A percentile compares a stretch with the other conserved stretches of the same genome.
Conservation (phyloP, 2,329 filamentous ascomycete genomes). For the Akanthomyces lecanii region DNA sequence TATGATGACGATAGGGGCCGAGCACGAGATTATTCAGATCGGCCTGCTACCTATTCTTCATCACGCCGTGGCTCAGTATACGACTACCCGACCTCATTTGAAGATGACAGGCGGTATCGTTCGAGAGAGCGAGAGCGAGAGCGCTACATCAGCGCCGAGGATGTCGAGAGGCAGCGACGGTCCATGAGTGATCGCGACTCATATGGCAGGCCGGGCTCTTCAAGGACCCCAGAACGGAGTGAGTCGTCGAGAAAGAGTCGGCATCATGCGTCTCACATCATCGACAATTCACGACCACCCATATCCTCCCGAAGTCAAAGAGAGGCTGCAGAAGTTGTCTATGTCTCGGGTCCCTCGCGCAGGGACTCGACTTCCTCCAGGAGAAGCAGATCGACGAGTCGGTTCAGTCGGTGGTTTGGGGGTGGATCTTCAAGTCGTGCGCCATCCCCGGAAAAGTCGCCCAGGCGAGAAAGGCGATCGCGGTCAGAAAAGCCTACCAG, state of each 20-base stretch:
- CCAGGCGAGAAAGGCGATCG: constrained; percentile 12
- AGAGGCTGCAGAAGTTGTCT: constrained; percentile 6
- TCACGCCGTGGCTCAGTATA: constrained; percentile 13
- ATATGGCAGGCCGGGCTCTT: constrained; percentile 25
- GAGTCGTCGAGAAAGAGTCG: constrained; percentile 27
- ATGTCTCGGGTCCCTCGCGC: constrained; percentile 1
- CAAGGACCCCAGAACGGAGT: constrained; percentile 28
- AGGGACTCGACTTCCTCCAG: constrained; percentile 18
- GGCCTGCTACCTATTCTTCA: background rate
- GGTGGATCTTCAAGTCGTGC: constrained; percentile 23
- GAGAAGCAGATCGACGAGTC: constrained; percentile 22
- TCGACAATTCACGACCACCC: constrained; percentile 33
- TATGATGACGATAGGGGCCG: constrained; percentile 12
- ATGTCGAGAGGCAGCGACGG: constrained; percentile 24
- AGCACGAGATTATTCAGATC: constrained; percentile 5
- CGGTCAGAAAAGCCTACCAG: constrained; percentile 11
- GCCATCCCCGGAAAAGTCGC: constrained; percentile 26
- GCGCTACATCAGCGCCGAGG: constrained; percentile 20
- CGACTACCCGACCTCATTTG: constrained; percentile 1
- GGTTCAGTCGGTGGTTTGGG: constrained; percentile 27
- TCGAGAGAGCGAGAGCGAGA: background rate
- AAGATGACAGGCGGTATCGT: constrained; percentile 8
- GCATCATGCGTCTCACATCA: constrained; percentile 26
- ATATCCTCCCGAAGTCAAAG: constrained; percentile 26
- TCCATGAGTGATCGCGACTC: constrained; percentile 28